phyloP scores from a whole-genome alignment of 192 early-diverging fungal species.

The Dissophora globulifera region DNA sequence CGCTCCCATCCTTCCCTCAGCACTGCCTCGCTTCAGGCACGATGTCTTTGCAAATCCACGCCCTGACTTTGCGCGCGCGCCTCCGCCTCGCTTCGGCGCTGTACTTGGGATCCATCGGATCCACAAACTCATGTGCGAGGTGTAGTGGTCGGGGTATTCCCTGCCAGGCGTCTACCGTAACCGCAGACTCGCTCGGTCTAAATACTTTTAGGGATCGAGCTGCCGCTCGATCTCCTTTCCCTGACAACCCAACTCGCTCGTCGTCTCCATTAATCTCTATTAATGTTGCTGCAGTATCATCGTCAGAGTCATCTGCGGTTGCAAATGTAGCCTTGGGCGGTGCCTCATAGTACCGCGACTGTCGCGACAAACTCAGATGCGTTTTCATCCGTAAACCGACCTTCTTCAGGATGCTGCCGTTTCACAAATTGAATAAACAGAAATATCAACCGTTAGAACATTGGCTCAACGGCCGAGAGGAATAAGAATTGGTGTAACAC shows the following conservation, averaged over 20 bases:
- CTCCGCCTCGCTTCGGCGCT: background rate
- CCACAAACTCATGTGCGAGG: conserved; percentile 10
- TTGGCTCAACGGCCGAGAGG: too few relatives aligned
- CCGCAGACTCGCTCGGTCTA: too few relatives aligned
- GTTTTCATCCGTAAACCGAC: conserved; percentile 27
- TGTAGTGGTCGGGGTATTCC: background rate
- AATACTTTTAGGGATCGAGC: too few relatives aligned
- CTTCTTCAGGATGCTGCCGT: conserved; percentile 33
- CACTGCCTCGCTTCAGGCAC: too few relatives aligned
- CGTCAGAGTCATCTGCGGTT: background rate
- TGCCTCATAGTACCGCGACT: conserved; percentile 1
- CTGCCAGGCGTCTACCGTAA: background rate
- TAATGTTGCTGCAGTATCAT: too few relatives aligned
- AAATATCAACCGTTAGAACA: background rate
- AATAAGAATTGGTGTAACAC: too few relatives aligned
- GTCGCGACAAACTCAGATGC: conserved; percentile 10
- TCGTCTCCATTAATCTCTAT: background rate
- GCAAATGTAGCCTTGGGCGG: background rate
- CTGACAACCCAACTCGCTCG: background rate
- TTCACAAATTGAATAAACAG: background rate
- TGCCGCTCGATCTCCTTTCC: background rate
- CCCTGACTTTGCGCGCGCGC: background rate
- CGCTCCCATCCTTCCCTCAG: background rate
- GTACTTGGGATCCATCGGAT: conserved; percentile 19
- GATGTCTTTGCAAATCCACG: background rate